phyloP scores from a whole-genome alignment of 257 asterid species.

The Forsythia suspensa region DNA sequence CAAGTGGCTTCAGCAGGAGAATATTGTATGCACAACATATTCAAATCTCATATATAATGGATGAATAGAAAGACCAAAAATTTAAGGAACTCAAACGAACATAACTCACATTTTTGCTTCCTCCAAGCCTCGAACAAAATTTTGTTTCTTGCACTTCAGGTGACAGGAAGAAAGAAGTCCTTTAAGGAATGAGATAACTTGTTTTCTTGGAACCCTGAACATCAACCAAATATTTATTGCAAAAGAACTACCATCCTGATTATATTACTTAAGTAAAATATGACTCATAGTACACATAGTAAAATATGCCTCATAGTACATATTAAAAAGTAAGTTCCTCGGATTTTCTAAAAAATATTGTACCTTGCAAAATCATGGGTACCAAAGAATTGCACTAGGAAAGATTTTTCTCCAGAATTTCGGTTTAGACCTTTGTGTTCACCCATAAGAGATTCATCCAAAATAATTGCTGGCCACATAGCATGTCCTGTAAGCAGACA shows the following conservation, averaged over 20 bases:
- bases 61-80: constrained; percentile 19
- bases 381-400: constrained; percentile 93
- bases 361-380: constrained; percentile 99
- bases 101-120: constrained; percentile 89
- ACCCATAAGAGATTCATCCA: constrained; percentile 74
- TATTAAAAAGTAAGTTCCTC: constrained; percentile 12
- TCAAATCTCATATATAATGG: constrained; percentile 8
- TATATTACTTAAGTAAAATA: constrained; percentile 13
- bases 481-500: constrained; percentile 71
- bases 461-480: constrained; percentile 93
- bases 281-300: constrained; percentile 15
- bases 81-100: constrained; percentile 10
- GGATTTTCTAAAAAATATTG: background rate
- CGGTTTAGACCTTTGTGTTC: constrained; percentile 70
- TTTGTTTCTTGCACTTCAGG: constrained; percentile 85
- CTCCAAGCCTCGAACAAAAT: constrained; percentile 71
- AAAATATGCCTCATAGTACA: constrained; percentile 18
- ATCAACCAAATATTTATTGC: constrained; percentile 11
- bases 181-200: constrained; percentile 75
- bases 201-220: constrained; percentile 74
- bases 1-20: background rate
- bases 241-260: constrained; percentile 8
- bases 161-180: constrained; percentile 89
- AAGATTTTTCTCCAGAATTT: constrained; percentile 71
- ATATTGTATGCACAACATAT: background rate